Percentiles rank a stretch among this genome's conserved stretches.
These are phyloP conservation scores for Fusarium sarcochroum DNA, from an alignment of 2,329 filamentous ascomycete species.

Conservation along the genomic window DNA sequence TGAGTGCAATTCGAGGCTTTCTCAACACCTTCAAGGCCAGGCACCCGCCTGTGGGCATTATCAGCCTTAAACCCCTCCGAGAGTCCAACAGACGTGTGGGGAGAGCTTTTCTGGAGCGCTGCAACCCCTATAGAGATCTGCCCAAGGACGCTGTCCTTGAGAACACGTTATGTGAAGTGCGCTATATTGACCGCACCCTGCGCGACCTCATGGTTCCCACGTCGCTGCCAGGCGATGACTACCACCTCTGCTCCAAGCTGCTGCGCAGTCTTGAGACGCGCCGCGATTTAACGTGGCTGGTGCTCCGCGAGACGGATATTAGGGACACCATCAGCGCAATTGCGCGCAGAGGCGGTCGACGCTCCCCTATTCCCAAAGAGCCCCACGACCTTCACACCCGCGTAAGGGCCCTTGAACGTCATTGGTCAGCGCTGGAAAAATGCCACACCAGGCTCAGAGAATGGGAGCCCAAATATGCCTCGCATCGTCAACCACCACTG, in stretches of 20 bases:
- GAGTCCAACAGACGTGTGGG: conserved; percentile 14
- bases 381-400: conserved; percentile 19
- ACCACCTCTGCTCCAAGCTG: conserved; percentile 23
- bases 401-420: conserved; percentile 15
- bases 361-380: conserved; percentile 28
- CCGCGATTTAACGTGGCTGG: conserved; percentile 27
- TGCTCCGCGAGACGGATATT: conserved; percentile 25
- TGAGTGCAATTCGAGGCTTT: conserved; percentile 34
- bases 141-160: conserved; percentile 26
- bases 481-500: conserved; percentile 8
- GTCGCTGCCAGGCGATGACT: conserved; percentile 31
- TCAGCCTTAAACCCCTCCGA: conserved; percentile 21
- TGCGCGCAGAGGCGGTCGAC: conserved; percentile 13
- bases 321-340: conserved; percentile 26
- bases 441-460: conserved; percentile 30
- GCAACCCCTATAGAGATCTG: conserved; percentile 30
- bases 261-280: conserved; percentile 31
- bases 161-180: conserved; percentile 32
- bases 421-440: conserved; percentile 37
- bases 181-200: conserved; percentile 28
- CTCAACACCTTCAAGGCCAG: conserved; percentile 30
- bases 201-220: conserved; percentile 27
- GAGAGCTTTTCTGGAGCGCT: conserved; percentile 32
- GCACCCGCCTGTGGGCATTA: conserved; percentile 3
- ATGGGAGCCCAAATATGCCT: conserved; percentile 27